Evolutionary conservation across 352 stramenopile genomes (phyloP).

Genomic region (Globisporangium barbulae): DNA sequence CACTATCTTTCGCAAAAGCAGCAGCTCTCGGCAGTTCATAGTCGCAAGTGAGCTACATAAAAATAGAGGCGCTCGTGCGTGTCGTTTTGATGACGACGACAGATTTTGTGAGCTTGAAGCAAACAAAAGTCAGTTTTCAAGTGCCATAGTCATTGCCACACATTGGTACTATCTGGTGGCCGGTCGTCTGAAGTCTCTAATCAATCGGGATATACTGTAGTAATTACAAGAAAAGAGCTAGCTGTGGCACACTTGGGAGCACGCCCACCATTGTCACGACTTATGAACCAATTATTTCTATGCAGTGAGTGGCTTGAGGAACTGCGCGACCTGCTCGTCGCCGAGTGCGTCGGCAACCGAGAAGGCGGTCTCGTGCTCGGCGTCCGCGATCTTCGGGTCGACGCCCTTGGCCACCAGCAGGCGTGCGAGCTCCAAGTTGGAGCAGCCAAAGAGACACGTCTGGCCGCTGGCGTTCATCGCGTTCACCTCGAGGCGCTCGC

Average conservation of each 20-base stretch:
- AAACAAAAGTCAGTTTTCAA: no score
- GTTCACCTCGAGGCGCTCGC: constrained; percentile 57
- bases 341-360: constrained; percentile 70
- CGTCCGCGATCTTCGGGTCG: constrained; percentile 57
- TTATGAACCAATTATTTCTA: not conserved
- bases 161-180: no score
- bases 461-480: constrained; percentile 65
- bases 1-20: constrained; percentile 35
- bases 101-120: no score
- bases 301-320: constrained; percentile 39
- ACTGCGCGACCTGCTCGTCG: constrained; percentile 70
- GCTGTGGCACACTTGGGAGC: not conserved
- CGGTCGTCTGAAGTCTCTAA: no score
- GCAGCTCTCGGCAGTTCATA: constrained; percentile 4
- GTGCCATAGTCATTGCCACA: no score
- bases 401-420: constrained; percentile 62
- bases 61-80: not conserved
- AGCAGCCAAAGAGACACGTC: constrained; percentile 82
- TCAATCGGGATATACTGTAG: no score
- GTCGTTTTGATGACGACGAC: no score
- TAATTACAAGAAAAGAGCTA: not conserved
- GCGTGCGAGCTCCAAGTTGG: constrained; percentile 60
- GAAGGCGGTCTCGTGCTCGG: constrained; percentile 65
- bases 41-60: not conserved
- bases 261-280: not conserved